Conservation (phyloP, 2,329 filamentous ascomycete genomes). For the Cladobotryum mycophilum region DNA sequence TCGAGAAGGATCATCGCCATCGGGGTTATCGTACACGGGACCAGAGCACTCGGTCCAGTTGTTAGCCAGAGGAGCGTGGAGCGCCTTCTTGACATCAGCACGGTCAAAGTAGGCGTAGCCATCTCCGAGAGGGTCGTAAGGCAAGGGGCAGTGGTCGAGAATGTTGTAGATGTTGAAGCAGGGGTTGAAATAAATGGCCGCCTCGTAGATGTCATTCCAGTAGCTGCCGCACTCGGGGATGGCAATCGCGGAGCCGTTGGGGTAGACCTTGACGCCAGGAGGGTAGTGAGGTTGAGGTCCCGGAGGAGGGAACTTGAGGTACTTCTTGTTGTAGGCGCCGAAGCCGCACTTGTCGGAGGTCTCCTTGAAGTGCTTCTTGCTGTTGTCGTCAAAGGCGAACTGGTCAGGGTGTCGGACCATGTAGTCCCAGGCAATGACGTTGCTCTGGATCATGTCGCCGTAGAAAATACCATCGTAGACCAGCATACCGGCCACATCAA, state of each 20-base stretch:
- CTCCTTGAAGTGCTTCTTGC: slow-evolving; percentile 44
- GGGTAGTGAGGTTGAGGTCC: slow-evolving; percentile 48
- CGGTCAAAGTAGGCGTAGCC: slow-evolving; percentile 73
- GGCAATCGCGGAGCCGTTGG: slow-evolving; percentile 23
- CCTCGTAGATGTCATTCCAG: slow-evolving; percentile 49
- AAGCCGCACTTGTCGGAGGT: slow-evolving; percentile 56
- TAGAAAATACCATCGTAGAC: slow-evolving; percentile 67
- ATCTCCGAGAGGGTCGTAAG: slow-evolving; percentile 59
- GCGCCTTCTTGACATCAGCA: slow-evolving; percentile 59
- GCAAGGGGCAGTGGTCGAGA: slow-evolving; percentile 62
- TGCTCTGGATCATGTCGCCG: slow-evolving; percentile 36
- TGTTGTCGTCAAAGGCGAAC: slow-evolving; percentile 58
- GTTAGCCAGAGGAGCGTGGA: slow-evolving; percentile 50
- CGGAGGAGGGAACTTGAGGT: slow-evolving; percentile 62
- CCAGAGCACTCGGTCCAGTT: slow-evolving; percentile 13
- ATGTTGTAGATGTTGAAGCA: slow-evolving; percentile 77
- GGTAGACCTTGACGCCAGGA: slow-evolving; percentile 34
- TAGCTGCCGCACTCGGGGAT: slow-evolving; percentile 49
- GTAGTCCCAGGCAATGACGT: slow-evolving; percentile 49
- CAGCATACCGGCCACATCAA: slow-evolving; percentile 60
- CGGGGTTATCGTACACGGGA: slow-evolving; percentile 8
- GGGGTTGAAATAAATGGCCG: slow-evolving; percentile 56
- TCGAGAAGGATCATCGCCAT: slow-evolving; percentile 27
- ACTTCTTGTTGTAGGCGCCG: slow-evolving; percentile 50
- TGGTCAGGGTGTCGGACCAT: slow-evolving; percentile 55